Evolutionary conservation across 768 basidiomycete species (phyloP), one percentile per base, ranked within the genome.

Genomic region (Cystobasidium tubakii): DNA sequence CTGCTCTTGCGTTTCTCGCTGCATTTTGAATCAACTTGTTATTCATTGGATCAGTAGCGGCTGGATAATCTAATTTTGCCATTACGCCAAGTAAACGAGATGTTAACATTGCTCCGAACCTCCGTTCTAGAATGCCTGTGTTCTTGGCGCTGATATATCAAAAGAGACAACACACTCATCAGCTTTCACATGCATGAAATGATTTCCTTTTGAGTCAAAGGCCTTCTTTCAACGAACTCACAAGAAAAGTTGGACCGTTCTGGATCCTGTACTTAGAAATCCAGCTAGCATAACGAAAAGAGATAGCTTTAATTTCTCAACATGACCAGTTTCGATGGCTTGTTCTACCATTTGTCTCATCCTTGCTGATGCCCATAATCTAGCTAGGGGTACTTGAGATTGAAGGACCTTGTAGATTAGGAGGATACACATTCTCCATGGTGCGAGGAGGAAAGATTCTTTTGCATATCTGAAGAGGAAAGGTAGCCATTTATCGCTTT

Each of bases 301-400:
- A 25, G n/a, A 33, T n/a, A 71, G 39, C 36, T 60, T 36, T 17
- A 33, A 10, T 31, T 71, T 71, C 3, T 60, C 27, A 12, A 71
- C 54, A 13, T 62, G 27, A n/a, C 69, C 69, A 4, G 69, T 57
- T 23, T 55, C 29, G 54, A 71, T 39, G 15, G 69, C 69, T 55
- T 60, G 7, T 44, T 71, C 69, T 9, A 71, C 69, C 39, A 71
- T 71, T 9, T n/a, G 10, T 21, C 50, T 29, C 69, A 71, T 71
- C 10, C 53, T 4, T 23, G 36, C 12, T 29, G 69, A 55, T 34
- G 55, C 69, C 69, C 69, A 71, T 21, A 71, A 53, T 17, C 69
- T n/a, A 60, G 53, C 69, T 27, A 53, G 15, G 7, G 69, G 69
- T 19, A 31, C 69, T 25, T 54, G 34, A 7, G 69, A 71, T 55